A percentile compares a stretch with the other conserved stretches of the same genome.
phyloP scores from a whole-genome alignment of 2,329 filamentous ascomycete species.

The Fusarium dlaminii region DNA sequence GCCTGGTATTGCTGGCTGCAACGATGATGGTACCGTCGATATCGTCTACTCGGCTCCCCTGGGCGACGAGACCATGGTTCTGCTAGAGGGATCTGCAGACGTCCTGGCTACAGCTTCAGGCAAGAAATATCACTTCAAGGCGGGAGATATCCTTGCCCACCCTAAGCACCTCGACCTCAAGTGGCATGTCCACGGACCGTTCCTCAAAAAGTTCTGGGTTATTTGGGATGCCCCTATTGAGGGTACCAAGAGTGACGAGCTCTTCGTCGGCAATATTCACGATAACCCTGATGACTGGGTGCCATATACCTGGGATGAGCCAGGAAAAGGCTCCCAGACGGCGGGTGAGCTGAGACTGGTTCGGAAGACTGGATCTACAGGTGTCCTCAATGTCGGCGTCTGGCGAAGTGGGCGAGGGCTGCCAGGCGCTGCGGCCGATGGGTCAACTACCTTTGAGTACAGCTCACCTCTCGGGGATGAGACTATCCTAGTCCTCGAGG shows the following conservation, averaged over 20 bases:
- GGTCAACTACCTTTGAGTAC: background rate
- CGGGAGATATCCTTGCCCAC: background rate
- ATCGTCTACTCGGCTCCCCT: background rate
- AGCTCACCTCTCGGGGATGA: background rate
- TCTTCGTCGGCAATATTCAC: background rate
- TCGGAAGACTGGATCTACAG: background rate
- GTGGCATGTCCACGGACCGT: background rate
- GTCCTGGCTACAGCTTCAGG: background rate
- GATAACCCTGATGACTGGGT: background rate
- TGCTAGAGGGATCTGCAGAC: background rate
- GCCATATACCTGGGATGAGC: background rate
- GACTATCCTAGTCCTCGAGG: background rate
- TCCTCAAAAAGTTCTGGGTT: background rate
- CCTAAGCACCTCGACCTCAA: background rate
- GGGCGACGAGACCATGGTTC: background rate
- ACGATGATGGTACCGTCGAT: background rate
- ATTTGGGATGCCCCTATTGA: background rate
- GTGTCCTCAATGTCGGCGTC: background rate
- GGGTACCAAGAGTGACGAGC: background rate
- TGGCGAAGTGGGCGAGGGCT: background rate
- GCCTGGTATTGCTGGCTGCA: background rate
- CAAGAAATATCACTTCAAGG: background rate
- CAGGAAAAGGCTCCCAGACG: background rate
- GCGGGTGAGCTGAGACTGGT: background rate
- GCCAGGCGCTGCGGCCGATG: background rate